These are phyloP conservation scores for Antarctomyces pellizariae DNA, from an alignment of 495 filamentous ascomycete genomes.

Conservation along the genomic window DNA sequence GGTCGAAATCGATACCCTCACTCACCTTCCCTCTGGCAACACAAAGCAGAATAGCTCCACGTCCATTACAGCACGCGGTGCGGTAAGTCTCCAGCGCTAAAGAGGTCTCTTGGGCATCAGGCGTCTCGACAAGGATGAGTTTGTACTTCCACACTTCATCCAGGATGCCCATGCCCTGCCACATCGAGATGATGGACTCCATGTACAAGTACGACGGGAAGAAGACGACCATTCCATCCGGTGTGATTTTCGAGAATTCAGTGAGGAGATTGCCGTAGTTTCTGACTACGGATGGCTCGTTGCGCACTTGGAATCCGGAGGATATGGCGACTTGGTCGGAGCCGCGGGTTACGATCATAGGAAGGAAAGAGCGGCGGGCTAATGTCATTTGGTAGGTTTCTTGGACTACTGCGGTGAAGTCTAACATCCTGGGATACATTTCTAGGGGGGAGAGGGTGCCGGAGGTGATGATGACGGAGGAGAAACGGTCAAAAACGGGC, in stretches of 20 bases:
- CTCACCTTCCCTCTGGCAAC: conserved; percentile 93
- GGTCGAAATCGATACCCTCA: conserved; percentile 97
- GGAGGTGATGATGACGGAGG: conserved; percentile 94
- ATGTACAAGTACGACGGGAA: conserved; percentile 98
- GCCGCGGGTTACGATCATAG: conserved; percentile 91
- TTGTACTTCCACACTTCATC: conserved; percentile 99
- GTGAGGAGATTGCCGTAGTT: conserved; percentile 88
- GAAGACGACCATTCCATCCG: conserved; percentile 95
- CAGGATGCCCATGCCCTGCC: conserved; percentile 93
- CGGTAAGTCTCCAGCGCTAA: conserved; percentile 91
- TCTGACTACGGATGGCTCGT: conserved; percentile 79
- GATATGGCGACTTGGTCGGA: conserved; percentile 82
- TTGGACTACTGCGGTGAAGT: conserved; percentile 73
- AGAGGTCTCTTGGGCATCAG: conserved; percentile 89
- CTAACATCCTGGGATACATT: conserved; percentile 98
- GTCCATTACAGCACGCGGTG: conserved; percentile 88
- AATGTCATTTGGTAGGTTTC: conserved; percentile 97
- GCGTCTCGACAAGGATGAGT: conserved; percentile 91
- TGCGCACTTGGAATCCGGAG: conserved; percentile 79
- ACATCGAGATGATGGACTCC: conserved; percentile 97
- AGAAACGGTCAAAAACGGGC: conserved; percentile 91
- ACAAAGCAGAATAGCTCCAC: conserved; percentile 79
- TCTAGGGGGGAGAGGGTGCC: conserved; percentile 92
- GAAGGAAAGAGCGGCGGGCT: conserved; percentile 81
- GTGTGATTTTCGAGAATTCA: conserved; percentile 84